Conservation (phyloP, 768 basidiomycete species). For the Mycena rebaudengoi region DNA sequence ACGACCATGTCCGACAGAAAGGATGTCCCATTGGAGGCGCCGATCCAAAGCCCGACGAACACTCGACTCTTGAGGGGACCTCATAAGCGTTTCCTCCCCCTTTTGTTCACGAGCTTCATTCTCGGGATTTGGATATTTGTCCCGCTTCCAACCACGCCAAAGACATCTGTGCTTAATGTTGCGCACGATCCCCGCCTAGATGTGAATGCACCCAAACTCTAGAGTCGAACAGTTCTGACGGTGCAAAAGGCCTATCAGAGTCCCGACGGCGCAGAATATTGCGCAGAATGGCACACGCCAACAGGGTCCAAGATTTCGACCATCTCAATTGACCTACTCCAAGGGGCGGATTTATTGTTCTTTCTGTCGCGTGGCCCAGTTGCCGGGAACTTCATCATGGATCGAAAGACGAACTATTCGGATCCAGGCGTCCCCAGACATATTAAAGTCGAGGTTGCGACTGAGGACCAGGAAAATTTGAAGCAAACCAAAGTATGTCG, state of each 20-base stretch:
- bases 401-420: constrained; percentile 6
- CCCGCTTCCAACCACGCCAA: too few relatives aligned
- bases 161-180: too few relatives aligned
- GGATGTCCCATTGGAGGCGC: too few relatives aligned
- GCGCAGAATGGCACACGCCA: constrained; percentile 3
- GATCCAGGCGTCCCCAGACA: not conserved
- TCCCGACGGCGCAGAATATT: not conserved
- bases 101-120: too few relatives aligned
- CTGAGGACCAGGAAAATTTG: not conserved
- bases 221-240: not conserved
- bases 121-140: too few relatives aligned
- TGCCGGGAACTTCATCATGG: not conserved
- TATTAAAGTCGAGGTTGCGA: not conserved
- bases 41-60: too few relatives aligned
- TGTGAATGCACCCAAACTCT: not conserved
- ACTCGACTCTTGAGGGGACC: too few relatives aligned
- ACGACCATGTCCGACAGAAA: too few relatives aligned
- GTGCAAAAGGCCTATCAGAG: not conserved
- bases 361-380: not conserved
- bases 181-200: not conserved
- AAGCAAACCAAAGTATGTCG: not conserved
- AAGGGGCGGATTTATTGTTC: constrained; percentile 8
- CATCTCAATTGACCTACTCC: not conserved
- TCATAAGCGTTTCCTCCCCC: too few relatives aligned
- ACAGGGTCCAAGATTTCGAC: not conserved